phyloP scores from a whole-genome alignment of 352 stramenopile genomes.

The Peronospora destructor region DNA sequence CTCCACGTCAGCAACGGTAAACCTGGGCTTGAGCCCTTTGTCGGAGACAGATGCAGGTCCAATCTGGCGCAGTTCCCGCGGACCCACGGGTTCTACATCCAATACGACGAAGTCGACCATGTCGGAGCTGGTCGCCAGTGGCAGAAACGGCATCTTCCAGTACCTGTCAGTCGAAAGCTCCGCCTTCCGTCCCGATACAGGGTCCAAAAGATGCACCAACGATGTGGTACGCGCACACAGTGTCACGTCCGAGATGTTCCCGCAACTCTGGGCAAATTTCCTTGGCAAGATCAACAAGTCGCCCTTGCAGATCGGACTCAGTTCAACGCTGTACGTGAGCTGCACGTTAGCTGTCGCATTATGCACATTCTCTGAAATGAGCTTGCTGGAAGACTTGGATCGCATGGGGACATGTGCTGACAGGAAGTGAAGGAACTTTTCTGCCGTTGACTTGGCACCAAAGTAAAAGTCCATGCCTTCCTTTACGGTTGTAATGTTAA shows the following conservation, averaged over 20 bases:
- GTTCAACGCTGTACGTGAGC: constrained; percentile 59
- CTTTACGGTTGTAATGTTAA: constrained; percentile 52
- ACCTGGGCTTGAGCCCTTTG: constrained; percentile 21
- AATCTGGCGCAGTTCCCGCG: constrained; percentile 16
- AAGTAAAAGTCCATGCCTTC: constrained; percentile 84
- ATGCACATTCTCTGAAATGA: constrained; percentile 66
- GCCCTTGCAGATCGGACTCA: constrained; percentile 71
- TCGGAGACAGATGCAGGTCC: constrained; percentile 3
- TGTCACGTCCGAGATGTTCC: constrained; percentile 58
- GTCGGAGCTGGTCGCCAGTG: constrained; percentile 46
- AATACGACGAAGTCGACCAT: constrained; percentile 71
- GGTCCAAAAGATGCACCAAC: constrained; percentile 60
- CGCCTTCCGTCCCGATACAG: constrained; percentile 40
- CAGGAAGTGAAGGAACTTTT: constrained; percentile 64
- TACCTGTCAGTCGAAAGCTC: constrained; percentile 60
- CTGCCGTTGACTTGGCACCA: constrained; percentile 39
- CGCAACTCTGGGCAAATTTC: constrained; percentile 51
- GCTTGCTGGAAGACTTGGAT: constrained; percentile 63
- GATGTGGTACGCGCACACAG: constrained; percentile 57
- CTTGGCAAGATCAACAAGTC: constrained; percentile 57
- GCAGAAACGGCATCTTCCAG: constrained; percentile 62
- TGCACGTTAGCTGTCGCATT: constrained; percentile 62
- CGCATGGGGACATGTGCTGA: constrained; percentile 53
- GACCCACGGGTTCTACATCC: constrained; percentile 52
- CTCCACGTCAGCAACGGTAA: constrained; percentile 59